Base-by-base conservation (phyloP, 2,329 filamentous ascomycete species). In the Trichoderma sp. region DNA sequence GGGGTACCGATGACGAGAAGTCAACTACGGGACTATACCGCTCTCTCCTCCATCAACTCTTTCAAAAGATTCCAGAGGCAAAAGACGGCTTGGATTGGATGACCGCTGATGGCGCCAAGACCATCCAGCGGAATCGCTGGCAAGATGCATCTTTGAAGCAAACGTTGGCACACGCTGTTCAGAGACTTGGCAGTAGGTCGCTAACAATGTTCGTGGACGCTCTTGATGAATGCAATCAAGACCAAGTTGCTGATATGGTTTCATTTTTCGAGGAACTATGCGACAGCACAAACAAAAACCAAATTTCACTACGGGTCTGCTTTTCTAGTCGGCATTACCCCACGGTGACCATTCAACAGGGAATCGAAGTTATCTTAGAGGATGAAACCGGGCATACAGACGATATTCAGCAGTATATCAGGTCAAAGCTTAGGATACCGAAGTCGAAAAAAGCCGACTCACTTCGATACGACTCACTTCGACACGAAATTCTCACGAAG, bases 261-360 rank as follows among this genome's bases (percentile, higher is more conserved):
- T 51, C 69, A 0, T 81, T 81, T 59, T 80, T 85, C 8, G 77
- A 83, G 49, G 68, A 76, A 14, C 5, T 85, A 0, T 77, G 77
- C 0, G 72, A 80, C 2, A 18, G 72, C 0, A 76, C 79, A 0
- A 52, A 72, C 0, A 52, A 70, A 1, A 66, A 6, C 0, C 54
- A 64, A 0, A 46, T 74, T 0, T 4, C 26, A 0, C 71, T 86
- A 0, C 74, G 69, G 0, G 71, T 83, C 0, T 84, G 81, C 63
- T 80, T 85, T 2, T 83, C 83, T 0, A 85, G 83, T 59, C 76
- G 85, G 0, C 81, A 84, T 49, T 86, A 85, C n/a, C 84, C 84
- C 0, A 68, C 80, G 3, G 79, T 86, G 21, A 76, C 60, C 0
- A 74, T 81, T 0, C 18, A 39, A 4, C 74, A 72, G 0, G 77